Base-by-base conservation (phyloP, 2,329 filamentous ascomycete species). In the Colletotrichum shisoi region DNA sequence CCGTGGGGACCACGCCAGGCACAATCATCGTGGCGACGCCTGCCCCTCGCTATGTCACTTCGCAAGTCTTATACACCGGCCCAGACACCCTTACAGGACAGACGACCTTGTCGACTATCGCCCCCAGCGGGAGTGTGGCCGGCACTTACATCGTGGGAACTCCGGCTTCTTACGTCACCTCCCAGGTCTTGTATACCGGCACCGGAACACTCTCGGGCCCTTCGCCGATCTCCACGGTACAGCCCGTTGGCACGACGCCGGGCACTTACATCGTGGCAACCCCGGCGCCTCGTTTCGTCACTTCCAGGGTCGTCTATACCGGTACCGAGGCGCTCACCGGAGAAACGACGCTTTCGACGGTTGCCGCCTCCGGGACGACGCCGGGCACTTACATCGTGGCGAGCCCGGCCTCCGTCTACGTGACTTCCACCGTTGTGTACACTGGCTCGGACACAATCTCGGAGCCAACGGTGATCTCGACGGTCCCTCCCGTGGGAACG, bases 301-400 rank as follows among this genome's bases (percentile, higher is more conserved):
- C 61, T 8, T 51, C 68, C 6, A 56, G 46, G 13, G 57, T 40
- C 3, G 63, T 21, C 3, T 62, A 53, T 31, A 37, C 15, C 5
- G 54, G 62, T 5, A 66, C 59, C 4, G 49, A 31, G 27, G 61
- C 63, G 3, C 54, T 69, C 34, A 68, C 69, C 0, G 54, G 39
- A 2, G 57, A 58, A 0, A 62, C 53, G 0, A 69, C 63, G 1
- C 40, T 70, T 3, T 44, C 49, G 5, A 71, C 66, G 1, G 53
- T 70, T 2, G 15, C 57, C 0, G 42, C 62, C 1, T 27, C n/a
- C 4, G 69, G 69, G 3, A 70, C 57, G 0, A 40, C 24, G 2
- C 52, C 65, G 3, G 69, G 66, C 4, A 70, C 69, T 3, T 53
- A 66, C 7, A 45, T 69, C 19, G 63, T 69, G 21, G 45, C 49